These are phyloP conservation scores for Trichoderma pleuroti DNA, from an alignment of 2,329 filamentous ascomycete species.

Conservation along the genomic window DNA sequence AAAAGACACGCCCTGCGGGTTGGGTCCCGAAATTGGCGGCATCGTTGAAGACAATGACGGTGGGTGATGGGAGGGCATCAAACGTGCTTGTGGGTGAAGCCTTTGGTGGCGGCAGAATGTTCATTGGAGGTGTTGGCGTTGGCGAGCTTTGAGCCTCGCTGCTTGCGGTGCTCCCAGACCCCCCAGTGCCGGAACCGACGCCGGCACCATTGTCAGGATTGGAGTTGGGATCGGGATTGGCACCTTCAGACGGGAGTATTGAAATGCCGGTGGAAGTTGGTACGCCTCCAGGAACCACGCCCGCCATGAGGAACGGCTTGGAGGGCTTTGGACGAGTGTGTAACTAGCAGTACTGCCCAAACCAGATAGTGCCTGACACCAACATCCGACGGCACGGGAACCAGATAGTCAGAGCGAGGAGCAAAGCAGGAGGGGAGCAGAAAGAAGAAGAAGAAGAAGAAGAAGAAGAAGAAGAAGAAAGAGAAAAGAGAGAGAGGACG, in stretches of 20 bases:
- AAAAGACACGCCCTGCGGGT: neutral
- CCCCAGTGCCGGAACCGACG: neutral
- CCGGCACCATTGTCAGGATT: neutral
- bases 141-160: too few species aligned
- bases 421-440: neutral
- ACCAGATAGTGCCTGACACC: neutral
- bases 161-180: neutral
- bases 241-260: neutral
- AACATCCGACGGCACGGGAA: neutral
- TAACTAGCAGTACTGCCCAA: neutral
- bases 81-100: neutral
- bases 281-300: neutral
- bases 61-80: neutral
- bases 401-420: neutral
- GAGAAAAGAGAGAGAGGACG: neutral
- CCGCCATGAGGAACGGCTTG: neutral
- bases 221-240: neutral
- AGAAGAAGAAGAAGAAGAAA: neutral
- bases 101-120: neutral
- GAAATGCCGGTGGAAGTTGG: neutral
- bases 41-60: constrained; percentile 8
- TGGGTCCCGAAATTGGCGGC: neutral
- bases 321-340: neutral
- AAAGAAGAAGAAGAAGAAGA: neutral
- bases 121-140: neutral